These are phyloP conservation scores for Golubevia sp. DNA, from an alignment of 1,284 basidiomycete species.

Conservation along the genomic window DNA sequence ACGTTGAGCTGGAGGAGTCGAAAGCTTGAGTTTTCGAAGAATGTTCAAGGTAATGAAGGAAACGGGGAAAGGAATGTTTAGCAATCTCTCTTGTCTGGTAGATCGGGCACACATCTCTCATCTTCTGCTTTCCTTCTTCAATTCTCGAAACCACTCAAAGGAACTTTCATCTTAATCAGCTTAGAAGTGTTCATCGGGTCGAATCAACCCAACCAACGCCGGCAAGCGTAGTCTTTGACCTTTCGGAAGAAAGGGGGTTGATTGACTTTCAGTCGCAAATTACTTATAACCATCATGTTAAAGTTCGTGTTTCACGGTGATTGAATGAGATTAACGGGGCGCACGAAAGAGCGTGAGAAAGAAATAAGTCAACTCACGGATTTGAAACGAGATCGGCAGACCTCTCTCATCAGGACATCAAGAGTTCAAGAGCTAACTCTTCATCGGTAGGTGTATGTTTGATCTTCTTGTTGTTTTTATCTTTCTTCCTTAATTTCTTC, in stretches of 20 bases:
- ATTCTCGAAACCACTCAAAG: too few relatives aligned
- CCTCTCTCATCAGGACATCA: not conserved
- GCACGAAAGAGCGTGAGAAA: too few relatives aligned
- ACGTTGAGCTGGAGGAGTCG: too few relatives aligned
- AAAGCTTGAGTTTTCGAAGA: too few relatives aligned
- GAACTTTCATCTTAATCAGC: too few relatives aligned
- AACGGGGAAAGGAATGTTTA: too few relatives aligned
- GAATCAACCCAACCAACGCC: conserved; percentile 2
- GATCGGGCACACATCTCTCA: too few relatives aligned
- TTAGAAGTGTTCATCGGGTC: conserved; percentile 6
- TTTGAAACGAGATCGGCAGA: not conserved
- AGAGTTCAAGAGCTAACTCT: conserved; percentile 10
- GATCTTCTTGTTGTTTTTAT: not conserved
- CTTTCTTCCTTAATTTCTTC: conserved; percentile 2
- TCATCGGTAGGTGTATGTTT: conserved; percentile 2
- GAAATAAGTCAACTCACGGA: too few relatives aligned
- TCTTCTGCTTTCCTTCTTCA: too few relatives aligned
- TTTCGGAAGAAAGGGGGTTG: not conserved
- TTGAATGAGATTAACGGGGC: not conserved
- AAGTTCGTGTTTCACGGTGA: not conserved
- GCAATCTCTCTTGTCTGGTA: too few relatives aligned
- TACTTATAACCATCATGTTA: conserved; percentile 9
- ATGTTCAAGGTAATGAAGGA: too few relatives aligned
- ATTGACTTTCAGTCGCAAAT: conserved; percentile 8
- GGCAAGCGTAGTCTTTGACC: conserved; percentile 3